Base-by-base conservation (phyloP, 345 rosid species). In the Melaleuca alternifolia region DNA sequence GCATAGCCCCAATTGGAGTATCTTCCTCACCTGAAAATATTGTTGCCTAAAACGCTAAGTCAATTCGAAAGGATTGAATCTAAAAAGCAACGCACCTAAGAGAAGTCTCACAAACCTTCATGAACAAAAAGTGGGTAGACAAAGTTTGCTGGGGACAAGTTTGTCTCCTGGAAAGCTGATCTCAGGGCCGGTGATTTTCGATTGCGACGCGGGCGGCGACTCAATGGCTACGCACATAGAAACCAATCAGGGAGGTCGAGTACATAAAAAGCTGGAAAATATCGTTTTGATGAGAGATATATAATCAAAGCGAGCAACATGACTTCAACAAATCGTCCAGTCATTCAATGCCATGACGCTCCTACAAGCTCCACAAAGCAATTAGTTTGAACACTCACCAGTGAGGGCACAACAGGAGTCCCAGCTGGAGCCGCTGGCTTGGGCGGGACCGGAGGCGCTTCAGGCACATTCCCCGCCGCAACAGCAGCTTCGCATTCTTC, bases 1-100 rank as follows among this genome's bases (percentile, higher is more conserved):
- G 99, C 99, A 97, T 97, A 41, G 99, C 99, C 90, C 99, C 99
- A 91, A 97, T 97, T 56, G 98, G 99, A 2, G 98, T 93, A 87
- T 97, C 99, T 85, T 97, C 99, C 90, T 93, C 96, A 79, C 99
- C 99, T 96, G 90, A 86, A 90, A 88, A 83, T 76, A 53, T 84
- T 65, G 82, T 54, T 54, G 84, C 79, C 53, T 30, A 79, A 37
- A 76, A 11, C 11, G 15, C 54, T n/a, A 46, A 18, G 79, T 71
- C 9, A 33, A 46, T 9, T 71, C 79, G 5, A 46, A 18, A 8
- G 48, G 79, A 71, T 33, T 5, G 79, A 71, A 33, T 41, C 48
- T 33, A 33, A 23, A 33, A 71, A 71, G 12, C 79, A 33, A 24
- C 8, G 79, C 79, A 71, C 48, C 56, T n/a, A 23, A 76, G 44